These are phyloP conservation scores for Pouteria glomerata DNA, from an alignment of 148 eudicot genomes.

Conservation along the genomic window DNA sequence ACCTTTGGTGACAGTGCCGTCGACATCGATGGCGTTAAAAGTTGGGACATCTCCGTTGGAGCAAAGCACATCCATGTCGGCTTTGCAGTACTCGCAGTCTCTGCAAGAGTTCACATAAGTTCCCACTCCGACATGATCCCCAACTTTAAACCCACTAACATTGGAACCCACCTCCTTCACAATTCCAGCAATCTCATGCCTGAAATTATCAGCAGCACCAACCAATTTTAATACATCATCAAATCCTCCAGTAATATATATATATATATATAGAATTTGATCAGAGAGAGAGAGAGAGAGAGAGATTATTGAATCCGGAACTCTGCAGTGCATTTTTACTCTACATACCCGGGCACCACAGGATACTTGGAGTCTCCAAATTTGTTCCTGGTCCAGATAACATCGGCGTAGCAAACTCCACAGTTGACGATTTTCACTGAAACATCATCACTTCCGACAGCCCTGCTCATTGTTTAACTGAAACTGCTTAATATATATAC, in stretches of 20 bases:
- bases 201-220: not conserved
- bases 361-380: slow-evolving; percentile 57
- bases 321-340: not conserved
- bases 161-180: slow-evolving; percentile 42
- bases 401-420: slow-evolving; percentile 82
- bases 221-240: too few relatives aligned
- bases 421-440: slow-evolving; percentile 56
- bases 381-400: slow-evolving; percentile 51
- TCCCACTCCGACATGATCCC: slow-evolving; percentile 34
- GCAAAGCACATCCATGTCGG: slow-evolving; percentile 31
- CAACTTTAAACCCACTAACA: slow-evolving; percentile 34
- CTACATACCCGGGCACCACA: slow-evolving; percentile 63
- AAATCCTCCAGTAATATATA: too few relatives aligned
- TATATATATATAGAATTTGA: too few relatives aligned
- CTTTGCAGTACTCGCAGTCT: slow-evolving; percentile 28
- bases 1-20: slow-evolving; percentile 33
- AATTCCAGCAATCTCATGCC: slow-evolving; percentile 46
- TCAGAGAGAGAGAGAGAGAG: too few relatives aligned
- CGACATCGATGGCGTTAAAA: slow-evolving; percentile 19
- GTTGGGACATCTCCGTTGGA: slow-evolving; percentile 11
- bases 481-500: not conserved
- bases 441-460: slow-evolving; percentile 52
- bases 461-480: slow-evolving; percentile 26
- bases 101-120: slow-evolving; percentile 38
- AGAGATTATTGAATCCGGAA: too few relatives aligned